These are phyloP conservation scores for Psilocybe mexicana DNA, from an alignment of 1,284 basidiomycete genomes.

Conservation along the genomic window DNA sequence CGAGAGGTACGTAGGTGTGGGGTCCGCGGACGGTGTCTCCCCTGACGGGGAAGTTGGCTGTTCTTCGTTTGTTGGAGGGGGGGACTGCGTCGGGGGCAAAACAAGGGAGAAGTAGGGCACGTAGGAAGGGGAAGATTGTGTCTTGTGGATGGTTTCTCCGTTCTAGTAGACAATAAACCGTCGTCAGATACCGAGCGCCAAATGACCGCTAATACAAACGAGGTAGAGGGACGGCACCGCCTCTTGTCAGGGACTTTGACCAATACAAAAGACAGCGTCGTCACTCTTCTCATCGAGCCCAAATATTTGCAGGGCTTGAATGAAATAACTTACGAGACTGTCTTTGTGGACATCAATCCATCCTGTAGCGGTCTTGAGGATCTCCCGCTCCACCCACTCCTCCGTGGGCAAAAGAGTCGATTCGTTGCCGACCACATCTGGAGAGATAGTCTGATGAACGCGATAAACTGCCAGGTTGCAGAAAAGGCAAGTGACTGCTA, in stretches of 20 bases:
- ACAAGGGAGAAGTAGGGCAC: conserved; percentile 55
- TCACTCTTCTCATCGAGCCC: conserved; percentile 11
- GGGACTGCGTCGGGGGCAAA: conserved; percentile 38
- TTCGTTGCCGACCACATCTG: conserved; percentile 62
- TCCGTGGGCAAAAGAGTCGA: conserved; percentile 68
- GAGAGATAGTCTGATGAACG: conserved; percentile 58
- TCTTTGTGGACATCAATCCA: conserved; percentile 72
- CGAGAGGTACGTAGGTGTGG: conserved; percentile 42
- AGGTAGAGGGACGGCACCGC: neutral
- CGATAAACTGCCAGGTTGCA: conserved; percentile 71
- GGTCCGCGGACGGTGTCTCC: conserved; percentile 30
- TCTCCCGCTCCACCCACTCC: conserved; percentile 74
- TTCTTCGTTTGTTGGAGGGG: conserved; percentile 22
- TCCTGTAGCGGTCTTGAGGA: conserved; percentile 64
- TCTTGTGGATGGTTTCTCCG: conserved; percentile 44
- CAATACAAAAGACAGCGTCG: neutral
- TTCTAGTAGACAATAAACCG: conserved; percentile 37
- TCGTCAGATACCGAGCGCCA: conserved; percentile 21
- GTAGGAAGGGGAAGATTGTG: conserved; percentile 49
- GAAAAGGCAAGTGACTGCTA: conserved; percentile 66
- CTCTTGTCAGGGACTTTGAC: neutral
- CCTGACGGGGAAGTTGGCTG: conserved; percentile 8
- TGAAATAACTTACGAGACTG: conserved; percentile 59
- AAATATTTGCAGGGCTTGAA: conserved; percentile 6
- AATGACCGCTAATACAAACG: neutral